Evolutionary conservation across 768 basidiomycete genomes (phyloP), one percentile per base, ranked within the genome.

Genomic region (Cystofilobasidium capitatum): DNA sequence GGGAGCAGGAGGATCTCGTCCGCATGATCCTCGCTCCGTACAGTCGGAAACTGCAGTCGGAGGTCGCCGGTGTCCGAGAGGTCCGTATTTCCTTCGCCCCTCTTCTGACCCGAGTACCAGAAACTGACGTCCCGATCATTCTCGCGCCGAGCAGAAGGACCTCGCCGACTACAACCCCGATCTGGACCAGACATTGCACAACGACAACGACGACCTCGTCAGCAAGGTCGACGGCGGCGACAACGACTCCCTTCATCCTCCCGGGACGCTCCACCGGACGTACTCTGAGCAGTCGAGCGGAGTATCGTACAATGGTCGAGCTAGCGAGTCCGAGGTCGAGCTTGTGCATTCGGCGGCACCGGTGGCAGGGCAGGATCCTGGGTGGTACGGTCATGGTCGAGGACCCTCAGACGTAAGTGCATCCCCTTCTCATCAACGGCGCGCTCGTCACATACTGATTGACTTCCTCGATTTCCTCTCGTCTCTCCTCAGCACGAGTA

Each of bases 1-100:
- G 55, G 45, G 68, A 69, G 44, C 68, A 69, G 66, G 61, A 68
- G 64, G 66, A 68, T 42, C 66, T 68, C 31, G 66, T 68, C 3
- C 66, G 66, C 22, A 40, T 62, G 33, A 55, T 68, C 33, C 66
- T 68, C 29, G 61, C 66, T 4, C 49, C 60, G 8, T 68, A 68
- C 61, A 62, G 61, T n/a, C 39, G 42, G 26, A 63, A 58, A 37
- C 61, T 68, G n/a, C 61, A 62, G 54, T 31, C 31, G 24, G 66
- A 68, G 13, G 66, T 68, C 39, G 60, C 60, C 35, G 66, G 66
- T n/a, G 61, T 68, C 24, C 51, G 66, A 31, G 66, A 68, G 66
- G 59, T 54, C 39, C 47, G 65, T 60, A 20, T 33, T 9, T 44
- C 26, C 9, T 26, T 16, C 29, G 1, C 22, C 33, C 22, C 26